Evolutionary conservation across 306 rosid genomes (phyloP).

Genomic region (Delonix regia): DNA sequence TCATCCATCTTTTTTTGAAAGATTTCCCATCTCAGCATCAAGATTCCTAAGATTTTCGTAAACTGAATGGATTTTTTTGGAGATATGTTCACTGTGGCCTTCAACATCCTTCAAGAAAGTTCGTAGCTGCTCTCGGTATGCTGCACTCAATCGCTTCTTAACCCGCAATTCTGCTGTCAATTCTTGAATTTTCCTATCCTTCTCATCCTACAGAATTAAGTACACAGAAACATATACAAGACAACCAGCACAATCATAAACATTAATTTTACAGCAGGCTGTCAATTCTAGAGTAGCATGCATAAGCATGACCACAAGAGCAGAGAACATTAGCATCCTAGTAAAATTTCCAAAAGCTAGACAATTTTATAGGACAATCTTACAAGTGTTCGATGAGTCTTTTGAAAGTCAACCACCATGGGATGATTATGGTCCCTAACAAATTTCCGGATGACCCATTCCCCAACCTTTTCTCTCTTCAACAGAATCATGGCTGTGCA

Average conservation of each 20-base stretch:
- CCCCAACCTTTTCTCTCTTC: constrained; percentile 39
- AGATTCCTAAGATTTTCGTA: constrained; percentile 28
- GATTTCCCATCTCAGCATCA: constrained; percentile 24
- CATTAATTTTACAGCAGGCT: background rate
- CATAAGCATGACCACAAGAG: background rate
- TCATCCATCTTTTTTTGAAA: background rate
- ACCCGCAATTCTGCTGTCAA: constrained; percentile 33
- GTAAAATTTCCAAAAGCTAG: background rate
- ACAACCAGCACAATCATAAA: background rate
- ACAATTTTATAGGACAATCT: constrained; percentile 20
- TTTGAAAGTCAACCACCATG: constrained; percentile 35
- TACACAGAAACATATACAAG: constrained; percentile 3
- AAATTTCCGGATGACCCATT: constrained; percentile 43
- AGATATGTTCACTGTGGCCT: constrained; percentile 30
- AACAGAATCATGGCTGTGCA: constrained; percentile 41
- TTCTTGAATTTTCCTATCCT: constrained; percentile 44
- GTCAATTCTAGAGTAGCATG: background rate
- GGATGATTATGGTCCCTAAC: constrained; percentile 45
- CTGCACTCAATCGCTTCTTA: constrained; percentile 37
- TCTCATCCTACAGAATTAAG: constrained; percentile 32
- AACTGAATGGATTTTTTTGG: constrained; percentile 26
- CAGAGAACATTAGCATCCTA: background rate
- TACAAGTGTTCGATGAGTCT: constrained; percentile 32
- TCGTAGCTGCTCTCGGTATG: constrained; percentile 34
- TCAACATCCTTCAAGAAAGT: constrained; percentile 35